Base-by-base conservation (phyloP, 352 stramenopile species). In the Phytopythium kandeliae region DNA sequence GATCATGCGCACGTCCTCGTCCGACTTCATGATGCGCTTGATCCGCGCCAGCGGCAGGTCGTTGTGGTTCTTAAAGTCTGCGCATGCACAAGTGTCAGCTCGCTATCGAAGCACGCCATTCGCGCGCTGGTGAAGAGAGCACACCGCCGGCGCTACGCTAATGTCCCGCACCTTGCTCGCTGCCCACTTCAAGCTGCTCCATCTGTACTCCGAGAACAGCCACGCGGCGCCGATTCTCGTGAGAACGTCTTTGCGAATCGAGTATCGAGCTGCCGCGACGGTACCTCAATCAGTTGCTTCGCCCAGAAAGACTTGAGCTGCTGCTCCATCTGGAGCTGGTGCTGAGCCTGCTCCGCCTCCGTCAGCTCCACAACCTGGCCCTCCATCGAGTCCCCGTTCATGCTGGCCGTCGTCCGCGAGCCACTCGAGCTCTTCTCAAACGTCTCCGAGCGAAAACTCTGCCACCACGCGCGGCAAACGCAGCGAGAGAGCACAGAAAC, bases 21-120 rank as follows among this genome's bases (percentile, higher is more conserved):
- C 91, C 43, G 88, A 91, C 70, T 97, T 96, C 91, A 97, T 97
- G 70, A 97, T 97, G 59, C 96, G 96, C 75, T 97, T 97, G 58
- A 97, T 96, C 45, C 91, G 84, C 47, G 91, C 89, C 51, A 97
- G 84, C 30, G 91, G 89, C 34, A 97, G 72, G 48, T 97, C 81
- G n/a, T n/a, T n/a, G 60, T 95, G 77, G 55, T 76, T 91, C 67
- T 92, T 91, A 50, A 95, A 93, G 59, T 95, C 85, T n/a, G n/a
- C n/a, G n/a, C n/a, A n/a, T n/a, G n/a, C n/a, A n/a, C n/a, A n/a
- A n/a, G n/a, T n/a, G n/a, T n/a, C n/a, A n/a, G n/a, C n/a, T n/a
- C n/a, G n/a, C n/a, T n/a, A n/a, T n/a, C n/a, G n/a, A n/a, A n/a
- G n/a, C n/a, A 31, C 28, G 8, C 53, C 44, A 24, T 30, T 7